These are phyloP conservation scores for Penicillium freii DNA, from an alignment of 2,329 filamentous ascomycete genomes.

Conservation along the genomic window DNA sequence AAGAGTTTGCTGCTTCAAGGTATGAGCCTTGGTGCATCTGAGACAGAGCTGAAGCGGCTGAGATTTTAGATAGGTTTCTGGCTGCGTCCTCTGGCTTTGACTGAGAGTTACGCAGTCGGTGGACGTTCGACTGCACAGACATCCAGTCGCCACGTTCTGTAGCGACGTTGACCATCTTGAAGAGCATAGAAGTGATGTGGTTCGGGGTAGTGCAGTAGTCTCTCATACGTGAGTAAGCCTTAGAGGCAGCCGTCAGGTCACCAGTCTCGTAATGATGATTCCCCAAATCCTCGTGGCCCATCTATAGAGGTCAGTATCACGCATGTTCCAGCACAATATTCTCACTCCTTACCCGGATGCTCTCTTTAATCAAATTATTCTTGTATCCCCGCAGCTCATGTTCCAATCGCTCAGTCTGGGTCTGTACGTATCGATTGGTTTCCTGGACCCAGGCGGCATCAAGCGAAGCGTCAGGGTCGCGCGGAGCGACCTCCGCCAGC, in stretches of 20 bases:
- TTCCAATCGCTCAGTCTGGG: conserved; percentile 74
- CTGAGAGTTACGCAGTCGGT: conserved; percentile 54
- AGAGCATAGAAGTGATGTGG: conserved; percentile 78
- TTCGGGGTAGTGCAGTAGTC: conserved; percentile 81
- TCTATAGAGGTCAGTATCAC: conserved; percentile 52
- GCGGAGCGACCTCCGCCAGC: conserved; percentile 62
- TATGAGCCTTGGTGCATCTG: conserved; percentile 58
- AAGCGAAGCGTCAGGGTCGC: conserved; percentile 63
- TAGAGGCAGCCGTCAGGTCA: conserved; percentile 68
- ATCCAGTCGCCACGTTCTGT: conserved; percentile 77
- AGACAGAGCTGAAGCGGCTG: conserved; percentile 60
- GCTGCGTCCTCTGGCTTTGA: conserved; percentile 57
- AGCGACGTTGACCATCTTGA: conserved; percentile 72
- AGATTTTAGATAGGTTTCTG: conserved; percentile 64
- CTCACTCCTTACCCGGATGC: conserved; percentile 67
- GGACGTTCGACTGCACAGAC: conserved; percentile 61
- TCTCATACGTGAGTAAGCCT: conserved; percentile 82
- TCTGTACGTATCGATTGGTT: conserved; percentile 64
- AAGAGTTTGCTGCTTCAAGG: conserved; percentile 66
- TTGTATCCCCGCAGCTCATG: conserved; percentile 86
- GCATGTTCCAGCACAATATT: neutral
- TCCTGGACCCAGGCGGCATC: conserved; percentile 75
- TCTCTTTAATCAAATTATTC: conserved; percentile 96
- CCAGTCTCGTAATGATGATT: conserved; percentile 78
- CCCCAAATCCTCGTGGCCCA: conserved; percentile 91